Evolutionary conservation across 2,329 filamentous ascomycete species (phyloP), one percentile per base, ranked within the genome.

Genomic region (Sclerotinia glacialis): DNA sequence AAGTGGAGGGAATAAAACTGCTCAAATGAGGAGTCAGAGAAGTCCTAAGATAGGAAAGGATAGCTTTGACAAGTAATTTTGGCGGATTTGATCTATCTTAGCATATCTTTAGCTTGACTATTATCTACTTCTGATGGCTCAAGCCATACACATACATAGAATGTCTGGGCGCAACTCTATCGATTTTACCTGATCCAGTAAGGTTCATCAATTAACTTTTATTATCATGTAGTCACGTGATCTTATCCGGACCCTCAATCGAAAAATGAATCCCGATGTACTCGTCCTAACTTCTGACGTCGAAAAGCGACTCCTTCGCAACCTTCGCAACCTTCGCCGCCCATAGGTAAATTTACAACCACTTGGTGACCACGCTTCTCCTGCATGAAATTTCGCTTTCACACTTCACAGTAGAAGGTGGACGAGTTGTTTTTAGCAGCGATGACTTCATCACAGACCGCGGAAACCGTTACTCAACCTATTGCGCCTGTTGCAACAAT

Each of bases 381-480:
- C 23, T 55, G 34, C 23, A 47, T 59, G 54, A 47, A 2, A n/a
- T 50, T n/a, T 40, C 31, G 44, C 42, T 26, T 49, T 40, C 44
- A 42, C 34, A 63, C 46, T 52, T 52, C 31, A 63, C 23, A 40
- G 21, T 26, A 50, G 37, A 65, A 65, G 74, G 74, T 76, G 75
- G 70, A 76, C 64, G 75, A 76, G 74, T 73, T 76, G 74, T 74
- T 69, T 31, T 69, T 68, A 70, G 71, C 74, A 76, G 73, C 71
- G 74, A 76, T 76, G 75, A 76, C 74, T 72, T 76, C 75, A 75
- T 73, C 72, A 73, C 69, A 71, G 63, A 67, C 59, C 66, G 62
- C 68, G 44, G 50, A 65, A 40, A 47, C 64, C 52, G 70, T 54
- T 34, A 28, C 44, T 52, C 53, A 47, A 42, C 54, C 44, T 42